Evolutionary conservation across 768 basidiomycete species (phyloP), one percentile per base, ranked within the genome.

Genomic region (Pleurotus tuber-regium): DNA sequence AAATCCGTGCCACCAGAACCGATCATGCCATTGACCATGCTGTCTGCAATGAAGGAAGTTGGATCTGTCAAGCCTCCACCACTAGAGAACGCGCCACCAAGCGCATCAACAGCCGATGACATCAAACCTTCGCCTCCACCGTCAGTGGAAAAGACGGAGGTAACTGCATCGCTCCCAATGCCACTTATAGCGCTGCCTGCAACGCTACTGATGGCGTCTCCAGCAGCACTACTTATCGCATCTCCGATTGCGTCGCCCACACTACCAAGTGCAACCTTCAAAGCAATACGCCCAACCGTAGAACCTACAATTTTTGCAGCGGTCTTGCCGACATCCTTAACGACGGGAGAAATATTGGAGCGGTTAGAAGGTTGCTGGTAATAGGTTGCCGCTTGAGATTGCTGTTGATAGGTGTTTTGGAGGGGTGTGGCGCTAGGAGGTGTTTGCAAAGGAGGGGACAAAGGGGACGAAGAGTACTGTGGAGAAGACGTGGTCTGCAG

Each of bases 161-260:
- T 19, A 35, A 31, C 43, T 23, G 43, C 43, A 21, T 46, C 43
- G 18, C 24, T 14, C 7, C 43, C 46, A 21, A 35, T 30, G 16
- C 26, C 41, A 16, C 21, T 18, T 1, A 42, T 11, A 24, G 41
- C 41, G 26, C 18, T 18, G 11, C 41, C 21, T 42, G 41, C 41
- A 2, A 24, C 41, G 25, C n/a, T 28, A 6, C 43, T 25, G 43
- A 44, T 44, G n/a, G 43, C 43, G 9, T 48, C 46, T 31, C 46
- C 31, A 12, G 30, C 46, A 33, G 21, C 35, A 16, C 35, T 38
- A 38, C 35, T 19, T 16, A 38, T 38, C 6, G 35, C 35, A 16
- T 28, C 25, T 5, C 43, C 43, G 12, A 44, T 44, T 4, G 26
- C 43, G 35, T 48, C 46, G 19, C 46, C 46, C 19, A 48, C 46